These are phyloP conservation scores for Penicillium chermesinum DNA, from an alignment of 495 filamentous ascomycete genomes.

Conservation along the genomic window DNA sequence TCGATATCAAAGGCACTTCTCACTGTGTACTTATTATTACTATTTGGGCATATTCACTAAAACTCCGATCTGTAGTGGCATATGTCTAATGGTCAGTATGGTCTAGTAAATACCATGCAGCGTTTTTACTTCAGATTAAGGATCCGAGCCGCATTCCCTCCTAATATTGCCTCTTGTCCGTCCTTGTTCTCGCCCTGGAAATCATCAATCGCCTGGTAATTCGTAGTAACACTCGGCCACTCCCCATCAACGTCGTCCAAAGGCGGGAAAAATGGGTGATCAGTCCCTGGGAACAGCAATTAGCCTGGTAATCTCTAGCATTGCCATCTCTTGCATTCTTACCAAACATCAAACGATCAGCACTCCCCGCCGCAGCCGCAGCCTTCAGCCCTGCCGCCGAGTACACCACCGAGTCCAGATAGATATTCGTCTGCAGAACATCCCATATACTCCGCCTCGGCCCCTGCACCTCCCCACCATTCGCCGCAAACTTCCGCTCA, in stretches of 20 bases:
- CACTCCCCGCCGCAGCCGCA: constrained; percentile 49
- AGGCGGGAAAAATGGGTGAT: constrained; percentile 95
- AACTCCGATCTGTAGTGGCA: no score
- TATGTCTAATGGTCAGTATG: no score
- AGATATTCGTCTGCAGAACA: constrained; percentile 78
- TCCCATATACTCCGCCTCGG: constrained; percentile 62
- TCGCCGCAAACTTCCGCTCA: constrained; percentile 63
- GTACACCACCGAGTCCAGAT: constrained; percentile 86
- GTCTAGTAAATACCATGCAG: background rate
- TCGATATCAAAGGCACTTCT: no score
- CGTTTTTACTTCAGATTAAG: constrained; percentile 42
- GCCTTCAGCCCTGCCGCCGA: constrained; percentile 67
- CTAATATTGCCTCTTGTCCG: constrained; percentile 51
- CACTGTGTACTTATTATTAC: no score
- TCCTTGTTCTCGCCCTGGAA: constrained; percentile 51
- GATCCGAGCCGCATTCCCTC: constrained; percentile 64
- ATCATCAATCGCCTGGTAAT: constrained; percentile 63
- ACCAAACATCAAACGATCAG: constrained; percentile 74
- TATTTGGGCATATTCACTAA: no score
- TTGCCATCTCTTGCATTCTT: no score
- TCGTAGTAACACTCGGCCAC: constrained; percentile 81
- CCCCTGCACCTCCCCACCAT: constrained; percentile 44
- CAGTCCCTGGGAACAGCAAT: constrained; percentile 53
- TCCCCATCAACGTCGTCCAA: constrained; percentile 53
- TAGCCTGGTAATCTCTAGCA: no score